Conservation (phyloP, 768 basidiomycete species). For the Gyrodon lividus region DNA sequence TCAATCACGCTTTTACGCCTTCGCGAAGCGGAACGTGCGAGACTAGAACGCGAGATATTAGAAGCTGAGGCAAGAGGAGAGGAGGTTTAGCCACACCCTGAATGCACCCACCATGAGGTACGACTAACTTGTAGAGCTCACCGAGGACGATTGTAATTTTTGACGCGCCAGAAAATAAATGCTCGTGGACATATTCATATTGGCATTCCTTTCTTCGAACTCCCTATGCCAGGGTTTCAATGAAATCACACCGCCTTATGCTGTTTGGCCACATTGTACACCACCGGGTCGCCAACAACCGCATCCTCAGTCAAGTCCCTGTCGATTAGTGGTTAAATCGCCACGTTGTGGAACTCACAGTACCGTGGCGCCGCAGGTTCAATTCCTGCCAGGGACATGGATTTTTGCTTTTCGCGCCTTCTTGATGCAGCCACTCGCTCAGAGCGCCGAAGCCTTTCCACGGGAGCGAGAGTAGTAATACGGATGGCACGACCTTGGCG, state of each 20-base stretch:
- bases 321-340: constrained; percentile 45
- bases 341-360: constrained; percentile 38
- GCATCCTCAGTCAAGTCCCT: constrained; percentile 25
- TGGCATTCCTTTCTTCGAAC: neutral
- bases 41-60: constrained; percentile 73
- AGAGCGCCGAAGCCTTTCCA: too few species aligned
- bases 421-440: too few species aligned
- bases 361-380: constrained; percentile 40
- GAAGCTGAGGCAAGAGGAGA: constrained; percentile 56
- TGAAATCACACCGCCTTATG: too few species aligned
- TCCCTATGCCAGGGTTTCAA: too few species aligned
- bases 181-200: neutral
- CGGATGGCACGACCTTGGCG: too few species aligned
- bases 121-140: constrained; percentile 8
- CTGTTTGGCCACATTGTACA: too few species aligned
- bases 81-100: neutral
- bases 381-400: constrained; percentile 39
- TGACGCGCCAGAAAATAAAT: neutral
- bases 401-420: constrained; percentile 11
- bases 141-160: constrained; percentile 2
- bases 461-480: too few species aligned
- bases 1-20: constrained; percentile 76
- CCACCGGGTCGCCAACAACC: neutral
- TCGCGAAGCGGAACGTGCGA: constrained; percentile 75
- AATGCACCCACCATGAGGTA: constrained; percentile 10